phyloP scores from a whole-genome alignment of 1,284 basidiomycete species.

The Chondrostereum purpureum region DNA sequence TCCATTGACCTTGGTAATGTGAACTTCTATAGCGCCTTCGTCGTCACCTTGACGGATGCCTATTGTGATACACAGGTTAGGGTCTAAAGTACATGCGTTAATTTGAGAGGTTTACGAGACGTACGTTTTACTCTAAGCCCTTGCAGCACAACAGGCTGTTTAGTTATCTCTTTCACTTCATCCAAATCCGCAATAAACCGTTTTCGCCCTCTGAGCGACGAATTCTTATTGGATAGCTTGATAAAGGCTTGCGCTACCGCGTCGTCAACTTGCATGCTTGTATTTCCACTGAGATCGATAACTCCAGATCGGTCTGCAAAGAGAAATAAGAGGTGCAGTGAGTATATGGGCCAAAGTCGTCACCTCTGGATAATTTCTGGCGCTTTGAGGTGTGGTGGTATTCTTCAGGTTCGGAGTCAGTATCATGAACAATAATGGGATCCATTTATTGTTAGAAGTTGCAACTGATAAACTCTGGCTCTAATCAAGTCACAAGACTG shows the following conservation, averaged over 20 bases:
- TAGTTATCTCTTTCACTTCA: conserved; percentile 32
- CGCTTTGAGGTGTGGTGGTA: neutral
- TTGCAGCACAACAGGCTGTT: conserved; percentile 4
- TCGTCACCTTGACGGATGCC: conserved; percentile 51
- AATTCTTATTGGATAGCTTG: conserved; percentile 25
- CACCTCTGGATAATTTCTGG: conserved; percentile 1
- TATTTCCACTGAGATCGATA: neutral
- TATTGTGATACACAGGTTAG: conserved; percentile 18
- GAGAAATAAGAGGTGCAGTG: no score
- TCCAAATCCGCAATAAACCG: conserved; percentile 47
- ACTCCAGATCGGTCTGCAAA: neutral
- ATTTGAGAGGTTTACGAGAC: no score
- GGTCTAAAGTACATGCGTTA: no score
- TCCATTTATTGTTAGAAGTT: neutral
- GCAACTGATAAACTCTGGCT: no score
- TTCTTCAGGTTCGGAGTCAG: conserved; percentile 2
- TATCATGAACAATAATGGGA: conserved; percentile 2
- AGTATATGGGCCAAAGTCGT: no score
- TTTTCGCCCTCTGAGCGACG: conserved; percentile 42
- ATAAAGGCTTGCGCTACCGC: neutral
- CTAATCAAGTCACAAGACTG: neutral
- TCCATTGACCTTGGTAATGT: conserved; percentile 27
- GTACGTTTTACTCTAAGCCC: conserved; percentile 29
- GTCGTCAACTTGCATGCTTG: neutral
- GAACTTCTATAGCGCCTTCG: conserved; percentile 48